These are phyloP conservation scores for Schoenoplectus tabernaemontani DNA, from an alignment of 202 grass and related monocot genomes.

Conservation along the genomic window DNA sequence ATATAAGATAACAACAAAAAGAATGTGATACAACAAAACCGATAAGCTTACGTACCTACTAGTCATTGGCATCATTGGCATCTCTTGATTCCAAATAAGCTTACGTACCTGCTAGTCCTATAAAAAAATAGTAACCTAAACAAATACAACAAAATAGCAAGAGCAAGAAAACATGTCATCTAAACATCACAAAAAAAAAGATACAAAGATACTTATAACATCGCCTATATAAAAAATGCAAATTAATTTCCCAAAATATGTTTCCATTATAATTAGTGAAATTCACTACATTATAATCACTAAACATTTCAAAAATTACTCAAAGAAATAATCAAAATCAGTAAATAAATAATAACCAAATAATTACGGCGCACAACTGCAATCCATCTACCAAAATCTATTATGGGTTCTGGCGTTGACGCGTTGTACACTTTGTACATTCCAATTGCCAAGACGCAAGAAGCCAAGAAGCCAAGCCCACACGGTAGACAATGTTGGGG, in stretches of 20 bases:
- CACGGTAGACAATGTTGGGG: slow-evolving; percentile 18
- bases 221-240: no score
- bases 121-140: neutral
- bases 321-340: neutral
- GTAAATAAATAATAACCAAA: neutral
- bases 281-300: neutral
- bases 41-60: no score
- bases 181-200: neutral
- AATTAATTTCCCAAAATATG: neutral
- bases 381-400: neutral
- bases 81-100: neutral
- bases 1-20: neutral
- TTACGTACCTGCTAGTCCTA: neutral
- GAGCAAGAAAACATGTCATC: neutral
- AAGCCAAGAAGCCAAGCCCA: slow-evolving; percentile 11
- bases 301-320: no score
- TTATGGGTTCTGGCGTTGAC: neutral
- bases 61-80: neutral
- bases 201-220: neutral
- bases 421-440: neutral
- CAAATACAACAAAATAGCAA: neutral
- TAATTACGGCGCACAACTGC: neutral
- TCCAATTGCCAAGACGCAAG: neutral
- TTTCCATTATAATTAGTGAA: neutral
- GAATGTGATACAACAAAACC: neutral